A percentile compares a stretch with the other conserved stretches of the same genome.
phyloP scores from a whole-genome alignment of 1,284 basidiomycete species.

The Xerocomus subilludens region DNA sequence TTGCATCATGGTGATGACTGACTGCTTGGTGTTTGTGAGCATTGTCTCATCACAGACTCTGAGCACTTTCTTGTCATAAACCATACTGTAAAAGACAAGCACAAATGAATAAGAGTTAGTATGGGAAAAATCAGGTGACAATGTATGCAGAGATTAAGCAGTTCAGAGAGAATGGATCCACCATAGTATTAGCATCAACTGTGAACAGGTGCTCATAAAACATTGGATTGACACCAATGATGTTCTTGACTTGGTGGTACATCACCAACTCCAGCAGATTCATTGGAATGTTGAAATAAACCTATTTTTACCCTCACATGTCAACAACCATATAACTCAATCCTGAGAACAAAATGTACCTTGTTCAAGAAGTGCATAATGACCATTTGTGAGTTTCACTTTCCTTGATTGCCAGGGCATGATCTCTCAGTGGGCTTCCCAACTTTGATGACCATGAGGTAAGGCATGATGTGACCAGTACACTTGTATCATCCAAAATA shows the following conservation, averaged over 20 bases:
- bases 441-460: constrained; percentile 72
- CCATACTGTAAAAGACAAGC: constrained; percentile 66
- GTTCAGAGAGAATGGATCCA: too few relatives aligned
- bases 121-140: constrained; percentile 91
- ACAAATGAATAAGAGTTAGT: too few relatives aligned
- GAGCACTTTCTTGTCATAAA: constrained; percentile 92
- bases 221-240: too few relatives aligned
- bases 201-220: constrained; percentile 42
- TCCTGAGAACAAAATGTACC: constrained; percentile 57
- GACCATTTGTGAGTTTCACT: constrained; percentile 96
- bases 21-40: constrained; percentile 90
- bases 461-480: constrained; percentile 95
- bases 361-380: constrained; percentile 99
- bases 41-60: constrained; percentile 96
- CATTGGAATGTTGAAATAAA: constrained; percentile 98
- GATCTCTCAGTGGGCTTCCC: constrained; percentile 94
- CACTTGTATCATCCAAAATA: constrained; percentile 85
- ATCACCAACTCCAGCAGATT: constrained; percentile 69
- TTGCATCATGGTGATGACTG: constrained; percentile 98
- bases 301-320: constrained; percentile 58
- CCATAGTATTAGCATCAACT: constrained; percentile 92
- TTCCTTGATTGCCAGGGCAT: constrained; percentile 95
- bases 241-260: too few relatives aligned
- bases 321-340: too few relatives aligned
- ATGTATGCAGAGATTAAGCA: too few relatives aligned